Base-by-base conservation (phyloP, 2,329 filamentous ascomycete genomes). In the Torrubiella hemipterigena region DNA sequence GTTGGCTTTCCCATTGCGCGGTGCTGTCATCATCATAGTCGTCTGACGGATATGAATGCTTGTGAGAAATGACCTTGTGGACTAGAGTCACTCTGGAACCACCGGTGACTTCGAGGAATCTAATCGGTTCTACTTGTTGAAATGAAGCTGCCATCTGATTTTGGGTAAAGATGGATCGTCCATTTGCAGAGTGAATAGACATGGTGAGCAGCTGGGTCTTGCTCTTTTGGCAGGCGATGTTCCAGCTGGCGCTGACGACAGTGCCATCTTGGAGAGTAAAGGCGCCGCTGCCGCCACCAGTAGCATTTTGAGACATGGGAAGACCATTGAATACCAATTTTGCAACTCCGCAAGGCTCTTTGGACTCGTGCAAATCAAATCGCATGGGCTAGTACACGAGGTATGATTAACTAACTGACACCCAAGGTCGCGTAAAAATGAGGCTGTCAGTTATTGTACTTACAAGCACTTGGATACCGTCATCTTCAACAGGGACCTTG, bases 291-390 rank as follows among this genome's bases (percentile, higher is more conserved):
- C 65, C 64, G 26, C 43, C 35, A n/a, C 57, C 56, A 33, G 52
- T 46, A 14, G 45, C 53, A 26, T 55, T 51, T 35, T 61, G 58
- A 12, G 49, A 38, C 5, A 70, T 50, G 5, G 45, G 23, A 35
- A 63, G 55, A 35, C 58, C 61, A 44, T 68, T 61, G 36, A 72
- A 44, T 13, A 56, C 60, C 35, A 69, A 50, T 39, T 63, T 64
- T 38, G 56, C 59, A 17, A 35, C 52, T 3, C 59, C 64, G 41
- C 67, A 71, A 17, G 58, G 51, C n/a, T 55, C 46, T 8, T 50
- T 48, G 8, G 64, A 61, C 35, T 63, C 57, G 19, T 58, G 45
- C 22, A 70, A 48, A 38, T 66, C 56, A 28, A 71, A 43, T 27
- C 54, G 53, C 29, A 70, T 49, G 25, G 49, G 49, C 54, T 58